phyloP scores from a whole-genome alignment of 345 rosid species.

The Heritiera littoralis region DNA sequence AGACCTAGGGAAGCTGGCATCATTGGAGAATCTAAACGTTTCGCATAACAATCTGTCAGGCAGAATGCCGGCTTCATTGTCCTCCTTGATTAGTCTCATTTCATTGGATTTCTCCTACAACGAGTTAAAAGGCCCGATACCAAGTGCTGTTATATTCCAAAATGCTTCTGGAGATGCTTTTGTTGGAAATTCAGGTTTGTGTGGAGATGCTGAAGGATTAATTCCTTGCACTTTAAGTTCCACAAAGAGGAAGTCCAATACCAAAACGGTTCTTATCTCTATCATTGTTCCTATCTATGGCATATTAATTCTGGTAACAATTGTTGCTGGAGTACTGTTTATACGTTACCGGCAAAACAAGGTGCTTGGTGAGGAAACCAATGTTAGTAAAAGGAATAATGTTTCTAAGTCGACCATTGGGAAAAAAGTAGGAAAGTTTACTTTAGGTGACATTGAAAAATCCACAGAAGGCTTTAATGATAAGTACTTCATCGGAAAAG shows the following conservation, averaged over 20 bases:
- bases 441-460: too few species aligned
- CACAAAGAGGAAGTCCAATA: slow-evolving; percentile 26
- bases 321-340: slow-evolving; percentile 16
- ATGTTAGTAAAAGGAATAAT: too few species aligned
- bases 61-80: slow-evolving; percentile 46
- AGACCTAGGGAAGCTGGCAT: slow-evolving; percentile 41
- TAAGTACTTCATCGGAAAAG: too few species aligned
- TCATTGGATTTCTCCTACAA: slow-evolving; percentile 58
- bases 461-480: too few species aligned
- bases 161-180: slow-evolving; percentile 41
- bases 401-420: too few species aligned
- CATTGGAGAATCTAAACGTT: slow-evolving; percentile 49
- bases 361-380: slow-evolving; percentile 29
- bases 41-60: slow-evolving; percentile 58
- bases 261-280: slow-evolving; percentile 33
- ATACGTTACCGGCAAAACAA: slow-evolving; percentile 12
- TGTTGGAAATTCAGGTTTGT: slow-evolving; percentile 52
- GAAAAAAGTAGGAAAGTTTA: too few species aligned
- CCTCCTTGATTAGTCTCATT: slow-evolving; percentile 46
- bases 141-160: slow-evolving; percentile 41
- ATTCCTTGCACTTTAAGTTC: slow-evolving; percentile 33
- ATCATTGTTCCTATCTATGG: slow-evolving; percentile 41
- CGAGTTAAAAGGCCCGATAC: slow-evolving; percentile 47
- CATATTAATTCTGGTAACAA: slow-evolving; percentile 27
- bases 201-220: slow-evolving; percentile 50